Percentiles rank a stretch among this genome's conserved stretches.
These are phyloP conservation scores for Macadamia integrifolia DNA, from an alignment of 164 flowering plant genomes.

Conservation along the genomic window DNA sequence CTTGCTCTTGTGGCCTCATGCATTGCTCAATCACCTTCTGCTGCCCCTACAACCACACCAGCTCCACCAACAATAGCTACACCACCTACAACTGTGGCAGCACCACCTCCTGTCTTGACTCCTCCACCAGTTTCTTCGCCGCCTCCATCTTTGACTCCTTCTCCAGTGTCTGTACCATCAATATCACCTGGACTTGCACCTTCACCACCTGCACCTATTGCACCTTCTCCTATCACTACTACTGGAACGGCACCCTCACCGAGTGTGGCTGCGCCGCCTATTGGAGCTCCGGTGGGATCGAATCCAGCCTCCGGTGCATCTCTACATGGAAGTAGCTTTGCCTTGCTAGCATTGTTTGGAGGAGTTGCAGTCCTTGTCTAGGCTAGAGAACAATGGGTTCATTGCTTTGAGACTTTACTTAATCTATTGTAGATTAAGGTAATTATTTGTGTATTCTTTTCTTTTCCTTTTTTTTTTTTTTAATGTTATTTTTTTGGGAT, in stretches of 20 bases:
- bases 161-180: conserved; percentile 4
- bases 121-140: conserved; percentile 6
- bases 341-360: conserved; percentile 26
- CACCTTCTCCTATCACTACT: not conserved
- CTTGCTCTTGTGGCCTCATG: conserved; percentile 22
- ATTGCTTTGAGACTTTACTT: conserved; percentile 5
- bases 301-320: conserved; percentile 14
- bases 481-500: conserved; percentile 17
- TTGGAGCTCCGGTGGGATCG: not conserved
- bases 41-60: conserved; percentile 3
- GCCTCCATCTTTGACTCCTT: not conserved
- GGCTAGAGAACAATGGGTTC: not conserved
- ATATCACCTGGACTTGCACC: conserved; percentile 16
- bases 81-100: not conserved
- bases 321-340: conserved; percentile 26
- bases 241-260: not conserved
- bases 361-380: conserved; percentile 31
- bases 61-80: conserved; percentile 11
- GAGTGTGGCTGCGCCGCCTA: not conserved
- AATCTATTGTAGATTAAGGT: conserved; percentile 19
- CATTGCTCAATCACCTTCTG: conserved; percentile 18
- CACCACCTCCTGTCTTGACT: not conserved
- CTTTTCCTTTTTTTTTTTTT: not conserved
- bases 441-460: conserved; percentile 33
- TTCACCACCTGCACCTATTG: not conserved